phyloP scores from a whole-genome alignment of 2,329 filamentous ascomycete genomes.

The Thielaviopsis punctulata region DNA sequence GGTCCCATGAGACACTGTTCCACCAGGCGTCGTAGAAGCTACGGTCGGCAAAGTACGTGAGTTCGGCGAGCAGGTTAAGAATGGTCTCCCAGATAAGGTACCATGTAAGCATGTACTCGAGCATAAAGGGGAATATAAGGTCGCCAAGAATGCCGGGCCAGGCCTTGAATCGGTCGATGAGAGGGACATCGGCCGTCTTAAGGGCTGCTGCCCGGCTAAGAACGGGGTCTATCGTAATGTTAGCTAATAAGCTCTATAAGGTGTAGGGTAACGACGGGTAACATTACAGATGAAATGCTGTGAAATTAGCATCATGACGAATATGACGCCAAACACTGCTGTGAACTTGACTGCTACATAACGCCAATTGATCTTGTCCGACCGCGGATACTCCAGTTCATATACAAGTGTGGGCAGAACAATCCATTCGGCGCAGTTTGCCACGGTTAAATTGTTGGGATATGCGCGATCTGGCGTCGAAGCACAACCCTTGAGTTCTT shows the following conservation, averaged over 20 bases:
- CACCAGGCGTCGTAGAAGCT: constrained; percentile 53
- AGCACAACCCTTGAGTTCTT: constrained; percentile 48
- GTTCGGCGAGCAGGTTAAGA: constrained; percentile 58
- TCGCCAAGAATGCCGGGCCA: constrained; percentile 64
- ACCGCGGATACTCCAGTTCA: constrained; percentile 59
- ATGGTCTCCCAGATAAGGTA: constrained; percentile 68
- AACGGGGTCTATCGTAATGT: constrained; percentile 36
- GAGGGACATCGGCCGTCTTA: constrained; percentile 47
- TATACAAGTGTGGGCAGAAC: constrained; percentile 63
- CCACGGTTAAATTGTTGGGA: constrained; percentile 48
- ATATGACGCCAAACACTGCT: constrained; percentile 55
- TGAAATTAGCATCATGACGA: constrained; percentile 63
- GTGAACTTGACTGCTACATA: constrained; percentile 57
- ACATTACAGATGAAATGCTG: constrained; percentile 50
- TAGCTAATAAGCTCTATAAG: constrained; percentile 10
- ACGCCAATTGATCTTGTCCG: constrained; percentile 50
- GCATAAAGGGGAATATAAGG: constrained; percentile 60
- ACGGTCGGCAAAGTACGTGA: constrained; percentile 61
- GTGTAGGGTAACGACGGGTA: too few relatives aligned
- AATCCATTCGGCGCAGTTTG: constrained; percentile 55
- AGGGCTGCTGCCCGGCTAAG: constrained; percentile 49
- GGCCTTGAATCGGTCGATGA: constrained; percentile 42
- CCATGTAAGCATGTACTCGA: constrained; percentile 63
- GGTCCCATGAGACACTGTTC: constrained; percentile 52
- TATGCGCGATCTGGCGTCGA: constrained; percentile 35